Conservation (phyloP, 2,329 filamentous ascomycete species). For the Endocalyx cinctus region DNA sequence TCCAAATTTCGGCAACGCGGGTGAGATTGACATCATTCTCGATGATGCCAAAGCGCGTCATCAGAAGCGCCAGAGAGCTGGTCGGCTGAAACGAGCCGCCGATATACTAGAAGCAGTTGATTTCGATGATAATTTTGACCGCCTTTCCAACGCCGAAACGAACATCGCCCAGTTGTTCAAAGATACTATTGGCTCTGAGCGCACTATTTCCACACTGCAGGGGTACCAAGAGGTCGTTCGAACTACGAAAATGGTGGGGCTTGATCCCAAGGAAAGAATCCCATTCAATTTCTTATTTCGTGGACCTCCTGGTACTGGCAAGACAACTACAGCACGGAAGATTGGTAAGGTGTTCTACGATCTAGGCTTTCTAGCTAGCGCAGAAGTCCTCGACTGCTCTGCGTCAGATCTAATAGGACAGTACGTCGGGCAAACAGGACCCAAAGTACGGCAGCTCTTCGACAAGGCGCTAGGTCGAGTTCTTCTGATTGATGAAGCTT, state of each 20-base stretch:
- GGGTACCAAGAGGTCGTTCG: slow-evolving; percentile 41
- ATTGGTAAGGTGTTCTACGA: slow-evolving; percentile 75
- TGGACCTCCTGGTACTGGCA: slow-evolving; percentile 59
- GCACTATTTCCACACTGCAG: slow-evolving; percentile 42
- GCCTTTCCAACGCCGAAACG: slow-evolving; percentile 34
- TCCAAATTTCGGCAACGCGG: slow-evolving; percentile 67
- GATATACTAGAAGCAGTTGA: slow-evolving; percentile 33
- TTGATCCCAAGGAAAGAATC: slow-evolving; percentile 46
- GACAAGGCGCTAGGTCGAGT: slow-evolving; percentile 58
- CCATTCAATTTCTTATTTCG: slow-evolving; percentile 56
- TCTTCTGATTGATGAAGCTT: slow-evolving; percentile 69
- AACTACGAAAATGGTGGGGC: slow-evolving; percentile 38
- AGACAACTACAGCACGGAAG: slow-evolving; percentile 63
- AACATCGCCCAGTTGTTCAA: slow-evolving; percentile 30
- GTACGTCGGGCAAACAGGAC: slow-evolving; percentile 58
- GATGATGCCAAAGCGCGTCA: slow-evolving; percentile 49
- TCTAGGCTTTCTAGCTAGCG: slow-evolving; percentile 60
- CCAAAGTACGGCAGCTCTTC: slow-evolving; percentile 48
- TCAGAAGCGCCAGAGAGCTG: slow-evolving; percentile 34
- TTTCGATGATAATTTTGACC: slow-evolving; percentile 49
- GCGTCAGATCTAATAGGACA: slow-evolving; percentile 64
- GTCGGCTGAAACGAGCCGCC: slow-evolving; percentile 18
- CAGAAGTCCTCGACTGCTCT: slow-evolving; percentile 61
- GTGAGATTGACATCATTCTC: slow-evolving; percentile 68
- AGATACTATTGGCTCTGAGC: slow-evolving; percentile 42